Evolutionary conservation across 2,329 filamentous ascomycete species (phyloP).

Genomic region (Penicillium sp.): DNA sequence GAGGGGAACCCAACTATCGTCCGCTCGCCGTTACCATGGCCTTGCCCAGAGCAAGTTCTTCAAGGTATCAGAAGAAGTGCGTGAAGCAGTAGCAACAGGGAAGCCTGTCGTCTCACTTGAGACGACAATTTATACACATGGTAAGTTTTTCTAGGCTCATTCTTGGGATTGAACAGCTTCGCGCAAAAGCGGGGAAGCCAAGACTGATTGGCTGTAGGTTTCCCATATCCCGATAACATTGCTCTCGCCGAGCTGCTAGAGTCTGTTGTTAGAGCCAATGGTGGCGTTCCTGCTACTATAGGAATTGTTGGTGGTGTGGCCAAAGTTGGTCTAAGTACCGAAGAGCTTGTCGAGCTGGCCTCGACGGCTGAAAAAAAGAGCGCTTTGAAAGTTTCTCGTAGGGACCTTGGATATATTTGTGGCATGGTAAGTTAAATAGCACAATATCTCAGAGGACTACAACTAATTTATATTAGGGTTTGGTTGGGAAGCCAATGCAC

Average conservation of each 20-base stretch:
- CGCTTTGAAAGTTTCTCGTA: slow-evolving; percentile 79
- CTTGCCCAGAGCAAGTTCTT: slow-evolving; percentile 54
- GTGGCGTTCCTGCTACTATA: slow-evolving; percentile 85
- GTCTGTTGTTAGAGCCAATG: slow-evolving; percentile 74
- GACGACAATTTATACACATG: slow-evolving; percentile 96
- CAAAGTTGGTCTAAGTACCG: slow-evolving; percentile 69
- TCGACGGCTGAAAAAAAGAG: slow-evolving; percentile 62
- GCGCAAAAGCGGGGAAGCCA: not conserved
- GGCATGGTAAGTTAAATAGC: slow-evolving; percentile 61
- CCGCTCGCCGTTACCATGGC: slow-evolving; percentile 29
- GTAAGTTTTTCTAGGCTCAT: slow-evolving; percentile 40
- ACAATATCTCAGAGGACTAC: not conserved
- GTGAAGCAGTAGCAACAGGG: slow-evolving; percentile 68
- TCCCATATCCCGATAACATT: slow-evolving; percentile 69
- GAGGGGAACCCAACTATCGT: slow-evolving; percentile 16
- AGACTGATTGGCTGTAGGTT: slow-evolving; percentile 48
- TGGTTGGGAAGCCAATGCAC: slow-evolving; percentile 67
- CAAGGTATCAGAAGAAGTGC: slow-evolving; percentile 76
- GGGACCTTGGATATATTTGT: slow-evolving; percentile 79
- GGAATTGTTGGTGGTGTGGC: slow-evolving; percentile 82
- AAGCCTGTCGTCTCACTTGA: slow-evolving; percentile 90
- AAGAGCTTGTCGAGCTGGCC: slow-evolving; percentile 71
- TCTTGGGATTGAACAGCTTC: not conserved
- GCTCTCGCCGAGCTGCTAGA: slow-evolving; percentile 79
- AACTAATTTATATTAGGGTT: slow-evolving; percentile 48